Conservation (phyloP, 805 yeast genomes). For the Metschnikowia sp. region DNA sequence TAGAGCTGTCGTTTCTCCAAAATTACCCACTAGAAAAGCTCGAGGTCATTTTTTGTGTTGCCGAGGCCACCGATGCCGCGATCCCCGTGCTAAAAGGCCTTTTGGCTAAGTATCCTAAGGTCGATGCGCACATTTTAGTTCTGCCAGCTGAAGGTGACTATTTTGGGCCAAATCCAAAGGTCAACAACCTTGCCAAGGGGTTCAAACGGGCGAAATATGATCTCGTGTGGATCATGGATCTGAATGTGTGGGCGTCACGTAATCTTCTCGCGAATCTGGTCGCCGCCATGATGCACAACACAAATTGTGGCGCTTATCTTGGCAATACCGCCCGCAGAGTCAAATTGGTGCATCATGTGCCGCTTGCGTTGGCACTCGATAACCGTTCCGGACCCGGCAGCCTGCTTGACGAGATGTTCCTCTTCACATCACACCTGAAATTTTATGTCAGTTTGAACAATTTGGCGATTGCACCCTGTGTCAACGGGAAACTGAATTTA, state of each 20-base stretch:
- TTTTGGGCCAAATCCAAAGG: conserved; percentile 86
- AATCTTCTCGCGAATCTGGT: conserved; percentile 67
- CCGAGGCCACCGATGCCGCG: conserved; percentile 59
- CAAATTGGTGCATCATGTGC: conserved; percentile 77
- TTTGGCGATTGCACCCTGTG: conserved; percentile 78
- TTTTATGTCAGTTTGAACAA: conserved; percentile 78
- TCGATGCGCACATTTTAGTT: conserved; percentile 57
- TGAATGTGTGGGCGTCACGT: conserved; percentile 75
- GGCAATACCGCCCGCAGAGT: conserved; percentile 38
- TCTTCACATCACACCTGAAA: conserved; percentile 79
- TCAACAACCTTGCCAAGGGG: conserved; percentile 83
- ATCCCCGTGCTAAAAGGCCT: conserved; percentile 52
- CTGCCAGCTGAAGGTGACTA: conserved; percentile 42
- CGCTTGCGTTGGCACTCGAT: conserved; percentile 51
- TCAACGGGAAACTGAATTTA: conserved; percentile 83
- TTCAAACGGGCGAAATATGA: conserved; percentile 65
- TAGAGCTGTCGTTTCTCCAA: conserved; percentile 66
- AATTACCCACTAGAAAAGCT: conserved; percentile 56
- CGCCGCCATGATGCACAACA: conserved; percentile 42
- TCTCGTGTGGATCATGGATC: conserved; percentile 80
- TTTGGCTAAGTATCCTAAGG: conserved; percentile 49
- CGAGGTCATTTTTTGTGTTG: conserved; percentile 77
- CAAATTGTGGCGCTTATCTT: conserved; percentile 46
- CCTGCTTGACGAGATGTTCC: conserved; percentile 74
- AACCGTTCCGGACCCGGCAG: conserved; percentile 11